Evolutionary conservation across 371 early-diverging fungal species (phyloP), one percentile per base, ranked within the genome.

Genomic region (Zancudomyces culisetae): DNA sequence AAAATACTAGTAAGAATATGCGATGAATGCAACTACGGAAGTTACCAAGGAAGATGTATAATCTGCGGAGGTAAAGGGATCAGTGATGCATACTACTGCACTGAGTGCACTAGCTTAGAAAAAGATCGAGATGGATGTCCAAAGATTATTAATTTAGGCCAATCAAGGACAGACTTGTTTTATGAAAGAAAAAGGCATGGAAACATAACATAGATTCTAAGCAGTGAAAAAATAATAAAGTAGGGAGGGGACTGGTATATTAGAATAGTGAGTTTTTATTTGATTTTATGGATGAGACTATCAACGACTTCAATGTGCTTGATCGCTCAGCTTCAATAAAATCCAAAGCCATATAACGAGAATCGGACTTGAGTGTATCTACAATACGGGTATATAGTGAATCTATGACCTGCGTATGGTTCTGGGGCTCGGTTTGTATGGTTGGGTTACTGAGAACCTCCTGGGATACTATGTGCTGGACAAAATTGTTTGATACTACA

Each of bases 81-180:
- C 20, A 80, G 87, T n/a, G 94, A 94, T 63, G 94, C 95, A 0
- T 94, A 86, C 69, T 96, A 96, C 58, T 96, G 96, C 65, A 84
- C 80, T 39, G 84, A 83, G 51, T 96, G 94, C 63, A 84, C 85
- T 20, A 68, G 81, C 45, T 75, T 81, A 56, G 95, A 96, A 60
- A 92, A 91, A 64, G 96, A 95, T 67, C 74, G 96, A 27, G 96
- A 96, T 66, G 96, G 96, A 1, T 96, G 96, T 61, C 96, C 96
- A 47, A 94, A 94, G 71, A 91, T 96, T 59, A 77, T 88, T 27
- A 87, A 87, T 60, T 59, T 87, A 19, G 87, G 87, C 43, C 77
- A 81, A 23, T 78, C 85, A 30, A 79, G 83, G 56, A 80, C 83
- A 45, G 92, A 91, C 65, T 57, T 84, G 51, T 90, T 92, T 55